Conservation (phyloP, 2,329 filamentous ascomycete genomes). For the Graphiopsis chlorocephala region DNA sequence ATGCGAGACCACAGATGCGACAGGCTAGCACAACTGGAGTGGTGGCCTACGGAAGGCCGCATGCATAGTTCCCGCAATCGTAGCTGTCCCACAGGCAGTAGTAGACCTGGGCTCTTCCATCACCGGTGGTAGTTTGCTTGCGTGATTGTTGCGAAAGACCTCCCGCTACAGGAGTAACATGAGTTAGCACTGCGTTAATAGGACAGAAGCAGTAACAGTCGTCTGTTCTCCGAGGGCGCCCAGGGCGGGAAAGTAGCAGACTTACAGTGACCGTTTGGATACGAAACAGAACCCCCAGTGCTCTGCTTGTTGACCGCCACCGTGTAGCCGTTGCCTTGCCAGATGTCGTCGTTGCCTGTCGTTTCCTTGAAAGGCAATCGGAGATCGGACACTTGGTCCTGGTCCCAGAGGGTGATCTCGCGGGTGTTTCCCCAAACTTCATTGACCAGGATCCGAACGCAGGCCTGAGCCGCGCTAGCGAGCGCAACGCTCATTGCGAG, state of each 20-base stretch:
- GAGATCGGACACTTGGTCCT: background rate
- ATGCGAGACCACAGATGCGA: background rate
- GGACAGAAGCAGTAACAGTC: background rate
- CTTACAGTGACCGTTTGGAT: background rate
- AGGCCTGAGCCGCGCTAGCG: background rate
- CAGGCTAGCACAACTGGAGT: background rate
- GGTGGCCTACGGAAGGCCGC: background rate
- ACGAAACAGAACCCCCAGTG: background rate
- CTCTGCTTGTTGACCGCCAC: background rate
- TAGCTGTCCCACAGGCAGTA: conserved; percentile 1
- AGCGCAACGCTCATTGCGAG: background rate
- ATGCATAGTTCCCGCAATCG: background rate
- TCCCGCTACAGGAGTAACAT: background rate
- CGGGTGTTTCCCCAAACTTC: background rate
- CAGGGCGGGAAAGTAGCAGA: background rate
- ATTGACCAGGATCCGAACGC: background rate
- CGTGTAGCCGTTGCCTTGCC: background rate
- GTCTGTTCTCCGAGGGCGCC: background rate
- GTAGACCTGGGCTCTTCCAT: background rate
- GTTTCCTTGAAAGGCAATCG: background rate
- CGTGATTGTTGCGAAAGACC: background rate
- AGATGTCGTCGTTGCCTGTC: background rate
- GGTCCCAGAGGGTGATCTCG: conserved; percentile 5
- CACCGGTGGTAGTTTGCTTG: background rate
- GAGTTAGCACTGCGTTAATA: background rate